A percentile compares a stretch with the other conserved stretches of the same genome.
phyloP scores from a whole-genome alignment of 805 yeast genomes.

The Maudiozyma turicensis region DNA sequence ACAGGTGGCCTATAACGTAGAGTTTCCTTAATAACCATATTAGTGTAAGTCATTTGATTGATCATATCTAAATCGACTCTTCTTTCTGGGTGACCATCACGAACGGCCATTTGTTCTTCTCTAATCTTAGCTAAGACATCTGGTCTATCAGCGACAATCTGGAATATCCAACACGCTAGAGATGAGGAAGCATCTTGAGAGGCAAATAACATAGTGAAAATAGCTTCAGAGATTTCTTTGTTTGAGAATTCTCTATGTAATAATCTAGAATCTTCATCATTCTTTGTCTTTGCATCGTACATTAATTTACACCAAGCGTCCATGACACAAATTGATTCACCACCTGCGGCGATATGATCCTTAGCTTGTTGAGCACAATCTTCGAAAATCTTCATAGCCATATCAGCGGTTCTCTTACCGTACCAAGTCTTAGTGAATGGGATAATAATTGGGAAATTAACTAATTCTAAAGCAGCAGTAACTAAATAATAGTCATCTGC shows the following conservation, averaged over 20 bases:
- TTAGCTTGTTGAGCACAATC: conserved; percentile 84
- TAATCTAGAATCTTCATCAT: conserved; percentile 45
- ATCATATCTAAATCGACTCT: conserved; percentile 63
- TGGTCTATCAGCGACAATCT: conserved; percentile 90
- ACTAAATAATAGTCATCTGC: conserved; percentile 89
- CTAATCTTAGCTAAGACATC: conserved; percentile 80
- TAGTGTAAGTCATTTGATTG: conserved; percentile 80
- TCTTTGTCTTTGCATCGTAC: conserved; percentile 51
- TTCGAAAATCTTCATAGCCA: conserved; percentile 87
- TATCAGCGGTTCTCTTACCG: conserved; percentile 87
- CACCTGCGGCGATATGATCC: conserved; percentile 65
- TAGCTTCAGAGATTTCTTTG: conserved; percentile 90
- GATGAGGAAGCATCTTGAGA: conserved; percentile 98
- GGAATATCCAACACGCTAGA: conserved; percentile 96
- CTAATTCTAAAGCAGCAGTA: conserved; percentile 94
- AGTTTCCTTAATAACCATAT: conserved; percentile 84
- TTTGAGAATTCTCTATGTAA: conserved; percentile 75
- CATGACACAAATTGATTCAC: conserved; percentile 78
- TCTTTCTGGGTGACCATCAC: conserved; percentile 61
- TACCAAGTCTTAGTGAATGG: conserved; percentile 98
- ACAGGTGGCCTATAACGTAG: conserved; percentile 96
- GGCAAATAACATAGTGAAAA: conserved; percentile 93
- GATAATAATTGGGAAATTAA: conserved; percentile 91
- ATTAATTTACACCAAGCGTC: conserved; percentile 90
- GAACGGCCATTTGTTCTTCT: conserved; percentile 80